phyloP scores from a whole-genome alignment of 495 filamentous ascomycete species.

The Polyplosphaeria fusca region DNA sequence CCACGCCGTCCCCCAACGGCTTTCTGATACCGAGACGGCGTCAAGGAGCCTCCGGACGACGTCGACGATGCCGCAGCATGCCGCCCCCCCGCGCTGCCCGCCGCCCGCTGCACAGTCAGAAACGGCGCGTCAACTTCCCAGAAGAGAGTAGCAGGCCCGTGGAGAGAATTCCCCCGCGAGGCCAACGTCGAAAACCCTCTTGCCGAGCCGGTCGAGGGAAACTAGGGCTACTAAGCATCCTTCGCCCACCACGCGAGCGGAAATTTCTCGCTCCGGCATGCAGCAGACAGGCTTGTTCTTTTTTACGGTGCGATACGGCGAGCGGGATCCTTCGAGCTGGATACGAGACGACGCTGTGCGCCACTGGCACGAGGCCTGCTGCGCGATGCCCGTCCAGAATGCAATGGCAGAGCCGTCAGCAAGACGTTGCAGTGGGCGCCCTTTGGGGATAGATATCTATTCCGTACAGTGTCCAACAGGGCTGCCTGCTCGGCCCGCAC shows the following conservation, averaged over 20 bases:
- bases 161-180: no score
- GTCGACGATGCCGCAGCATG: no score
- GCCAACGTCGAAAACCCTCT: no score
- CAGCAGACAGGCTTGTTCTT: neutral
- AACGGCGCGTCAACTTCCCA: no score
- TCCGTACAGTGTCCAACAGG: constrained; percentile 12
- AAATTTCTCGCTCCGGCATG: constrained; percentile 20
- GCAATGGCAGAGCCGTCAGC: neutral
- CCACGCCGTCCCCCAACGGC: neutral
- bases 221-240: no score
- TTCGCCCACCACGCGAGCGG: constrained; percentile 12
- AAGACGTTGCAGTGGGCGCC: neutral
- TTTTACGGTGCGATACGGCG: neutral
- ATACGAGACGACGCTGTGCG: neutral
- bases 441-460: neutral
- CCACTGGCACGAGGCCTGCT: no score
- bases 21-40: neutral
- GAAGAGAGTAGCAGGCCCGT: no score
- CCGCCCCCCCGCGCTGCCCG: no score
- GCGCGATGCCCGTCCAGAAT: no score
- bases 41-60: no score
- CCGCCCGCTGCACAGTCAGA: no score
- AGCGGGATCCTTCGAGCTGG: neutral
- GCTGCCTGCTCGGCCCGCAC: constrained; percentile 25
- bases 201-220: no score